Evolutionary conservation across 768 basidiomycete species (phyloP).

Genomic region (Boletus rubroflammeus): DNA sequence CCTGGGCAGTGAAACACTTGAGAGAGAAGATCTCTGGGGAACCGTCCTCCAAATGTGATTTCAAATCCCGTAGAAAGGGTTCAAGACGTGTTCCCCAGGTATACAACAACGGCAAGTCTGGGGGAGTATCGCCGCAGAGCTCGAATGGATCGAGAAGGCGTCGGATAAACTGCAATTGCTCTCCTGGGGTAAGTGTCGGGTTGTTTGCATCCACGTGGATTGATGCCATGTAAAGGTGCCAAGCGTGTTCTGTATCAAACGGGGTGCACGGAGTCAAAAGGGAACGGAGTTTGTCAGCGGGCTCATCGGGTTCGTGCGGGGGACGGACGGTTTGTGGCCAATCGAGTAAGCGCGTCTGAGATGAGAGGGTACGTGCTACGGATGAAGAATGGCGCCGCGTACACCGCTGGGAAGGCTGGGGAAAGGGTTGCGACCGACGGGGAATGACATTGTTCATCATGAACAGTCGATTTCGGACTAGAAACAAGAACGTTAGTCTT

Average conservation of each 20-base stretch:
- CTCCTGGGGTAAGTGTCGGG: conserved; percentile 15
- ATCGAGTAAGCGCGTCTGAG: conserved; percentile 12
- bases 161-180: conserved; percentile 30
- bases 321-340: not conserved
- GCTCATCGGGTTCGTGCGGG: conserved; percentile 4
- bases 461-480: conserved; percentile 35
- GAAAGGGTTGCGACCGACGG: conserved; percentile 19
- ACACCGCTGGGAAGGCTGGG: conserved; percentile 15
- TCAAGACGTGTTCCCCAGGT: conserved; percentile 39
- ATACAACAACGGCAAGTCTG: conserved; percentile 23
- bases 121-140: conserved; percentile 9
- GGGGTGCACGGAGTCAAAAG: conserved; percentile 16
- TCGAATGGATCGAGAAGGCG: conserved; percentile 16
- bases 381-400: conserved; percentile 23
- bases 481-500: conserved; percentile 7
- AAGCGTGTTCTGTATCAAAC: conserved; percentile 39
- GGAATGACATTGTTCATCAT: conserved; percentile 36
- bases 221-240: conserved; percentile 35
- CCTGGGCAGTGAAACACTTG: conserved; percentile 32
- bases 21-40: conserved; percentile 19
- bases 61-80: conserved; percentile 30
- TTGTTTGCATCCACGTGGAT: conserved; percentile 6
- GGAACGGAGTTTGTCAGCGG: conserved; percentile 15
- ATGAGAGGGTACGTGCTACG: conserved; percentile 15
- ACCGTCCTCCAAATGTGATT: conserved; percentile 19